Conservation (phyloP, 169 alveolate genomes). For the Perkinsus chesapeaki region DNA sequence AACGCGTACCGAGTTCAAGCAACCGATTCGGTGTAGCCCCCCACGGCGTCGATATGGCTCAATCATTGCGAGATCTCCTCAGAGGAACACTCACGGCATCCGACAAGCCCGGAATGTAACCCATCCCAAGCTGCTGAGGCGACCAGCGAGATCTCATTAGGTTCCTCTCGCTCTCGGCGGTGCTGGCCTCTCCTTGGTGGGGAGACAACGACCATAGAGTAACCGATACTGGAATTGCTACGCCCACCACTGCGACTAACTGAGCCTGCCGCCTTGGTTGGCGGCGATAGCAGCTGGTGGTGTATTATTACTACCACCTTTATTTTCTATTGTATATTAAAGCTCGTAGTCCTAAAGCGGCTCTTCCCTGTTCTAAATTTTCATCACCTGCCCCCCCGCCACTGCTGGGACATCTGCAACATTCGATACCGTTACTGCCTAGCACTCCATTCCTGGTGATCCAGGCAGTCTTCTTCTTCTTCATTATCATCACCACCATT, state of each 20-base stretch:
- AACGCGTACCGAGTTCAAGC: neutral
- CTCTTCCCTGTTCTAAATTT: neutral
- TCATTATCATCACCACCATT: no score
- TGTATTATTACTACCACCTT: neutral
- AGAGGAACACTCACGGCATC: neutral
- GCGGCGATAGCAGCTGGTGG: no score
- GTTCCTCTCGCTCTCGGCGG: neutral
- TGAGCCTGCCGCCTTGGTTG: no score
- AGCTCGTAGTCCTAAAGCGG: neutral
- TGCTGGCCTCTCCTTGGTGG: constrained; percentile 1
- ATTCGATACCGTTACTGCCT: no score
- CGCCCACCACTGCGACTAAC: no score
- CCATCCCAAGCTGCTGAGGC: neutral
- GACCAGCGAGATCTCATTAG: neutral
- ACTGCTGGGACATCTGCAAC: no score
- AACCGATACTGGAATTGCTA: neutral
- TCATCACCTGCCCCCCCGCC: no score
- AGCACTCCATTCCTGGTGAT: no score
- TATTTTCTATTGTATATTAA: neutral
- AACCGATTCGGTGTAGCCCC: neutral
- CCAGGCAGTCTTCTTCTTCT: no score
- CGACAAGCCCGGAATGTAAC: neutral
- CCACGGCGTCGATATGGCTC: neutral
- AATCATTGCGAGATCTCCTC: neutral
- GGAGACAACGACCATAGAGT: neutral